Conservation (phyloP, 2,329 filamentous ascomycete species). For the Hansfordia pulvinata region DNA sequence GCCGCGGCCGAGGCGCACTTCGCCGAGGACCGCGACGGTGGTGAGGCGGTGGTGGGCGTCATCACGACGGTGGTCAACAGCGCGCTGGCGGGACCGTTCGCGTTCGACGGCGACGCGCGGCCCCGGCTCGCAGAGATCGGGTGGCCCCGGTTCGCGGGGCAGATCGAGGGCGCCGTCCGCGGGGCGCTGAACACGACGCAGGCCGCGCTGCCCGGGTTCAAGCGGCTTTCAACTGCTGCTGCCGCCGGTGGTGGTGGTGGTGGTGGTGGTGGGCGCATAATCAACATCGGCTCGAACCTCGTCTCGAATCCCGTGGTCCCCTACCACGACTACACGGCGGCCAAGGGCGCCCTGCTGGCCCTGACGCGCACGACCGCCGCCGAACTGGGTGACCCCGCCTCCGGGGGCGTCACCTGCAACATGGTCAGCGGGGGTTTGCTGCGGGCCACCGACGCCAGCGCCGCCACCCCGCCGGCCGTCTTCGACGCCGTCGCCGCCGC, state of each 20-base stretch:
- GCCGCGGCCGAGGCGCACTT: not conserved
- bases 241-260: too few species aligned
- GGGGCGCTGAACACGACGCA: constrained; percentile 3
- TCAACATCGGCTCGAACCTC: constrained; percentile 4
- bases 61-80: constrained; percentile 3
- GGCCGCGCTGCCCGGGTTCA: not conserved
- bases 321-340: constrained; percentile 4
- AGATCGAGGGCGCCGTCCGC: constrained; percentile 1
- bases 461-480: constrained; percentile 1
- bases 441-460: constrained; percentile 3
- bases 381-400: constrained; percentile 1
- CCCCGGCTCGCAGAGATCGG: constrained; percentile 1
- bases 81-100: constrained; percentile 1
- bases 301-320: constrained; percentile 4
- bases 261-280: constrained; percentile 2
- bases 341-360: constrained; percentile 3
- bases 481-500: constrained; percentile 3
- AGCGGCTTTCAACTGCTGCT: too few species aligned
- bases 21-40: not conserved
- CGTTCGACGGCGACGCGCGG: constrained; percentile 3
- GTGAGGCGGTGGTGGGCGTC: too few species aligned
- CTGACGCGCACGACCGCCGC: constrained; percentile 3
- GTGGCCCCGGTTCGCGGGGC: constrained; percentile 2
- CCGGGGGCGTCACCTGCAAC: constrained; percentile 3
- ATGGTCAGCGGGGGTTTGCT: constrained; percentile 3